These are phyloP conservation scores for Thermomucor indicae-seudaticae DNA, from an alignment of 371 early-diverging fungal genomes.

Conservation along the genomic window DNA sequence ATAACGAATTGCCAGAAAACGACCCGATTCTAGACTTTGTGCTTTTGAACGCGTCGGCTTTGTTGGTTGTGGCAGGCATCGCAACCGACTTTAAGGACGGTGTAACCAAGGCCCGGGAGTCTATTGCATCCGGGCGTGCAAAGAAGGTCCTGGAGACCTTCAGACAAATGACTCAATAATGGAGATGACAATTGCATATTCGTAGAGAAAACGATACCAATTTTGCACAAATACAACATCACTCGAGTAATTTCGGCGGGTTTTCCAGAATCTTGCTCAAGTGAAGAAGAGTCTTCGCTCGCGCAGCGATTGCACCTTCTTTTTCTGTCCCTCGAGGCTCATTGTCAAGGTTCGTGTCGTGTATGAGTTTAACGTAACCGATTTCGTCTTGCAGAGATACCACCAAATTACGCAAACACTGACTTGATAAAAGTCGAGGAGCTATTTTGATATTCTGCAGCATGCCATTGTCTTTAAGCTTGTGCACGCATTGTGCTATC, in stretches of 20 bases:
- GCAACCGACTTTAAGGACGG: constrained; percentile 74
- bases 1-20: constrained; percentile 47
- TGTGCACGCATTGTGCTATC: too few species aligned
- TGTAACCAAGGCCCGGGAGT: constrained; percentile 70
- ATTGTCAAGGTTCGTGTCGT: not conserved
- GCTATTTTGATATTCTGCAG: not conserved
- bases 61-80: constrained; percentile 78
- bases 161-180: constrained; percentile 43
- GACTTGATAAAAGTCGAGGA: not conserved
- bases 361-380: not conserved
- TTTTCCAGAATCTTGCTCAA: not conserved
- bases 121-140: constrained; percentile 71
- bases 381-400: constrained; percentile 3
- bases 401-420: not conserved
- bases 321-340: not conserved
- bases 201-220: not conserved
- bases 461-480: not conserved
- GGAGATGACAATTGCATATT: not conserved
- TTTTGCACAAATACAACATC: not conserved
- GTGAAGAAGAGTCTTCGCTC: not conserved
- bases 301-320: not conserved
- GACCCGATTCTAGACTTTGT: constrained; percentile 89
- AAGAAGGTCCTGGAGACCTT: constrained; percentile 60
- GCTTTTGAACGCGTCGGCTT: constrained; percentile 83
- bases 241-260: not conserved